A percentile compares a stretch with the other conserved stretches of the same genome.
These are phyloP conservation scores for Blechomonas ayalai DNA, from an alignment of 208 protist species.

Conservation along the genomic window DNA sequence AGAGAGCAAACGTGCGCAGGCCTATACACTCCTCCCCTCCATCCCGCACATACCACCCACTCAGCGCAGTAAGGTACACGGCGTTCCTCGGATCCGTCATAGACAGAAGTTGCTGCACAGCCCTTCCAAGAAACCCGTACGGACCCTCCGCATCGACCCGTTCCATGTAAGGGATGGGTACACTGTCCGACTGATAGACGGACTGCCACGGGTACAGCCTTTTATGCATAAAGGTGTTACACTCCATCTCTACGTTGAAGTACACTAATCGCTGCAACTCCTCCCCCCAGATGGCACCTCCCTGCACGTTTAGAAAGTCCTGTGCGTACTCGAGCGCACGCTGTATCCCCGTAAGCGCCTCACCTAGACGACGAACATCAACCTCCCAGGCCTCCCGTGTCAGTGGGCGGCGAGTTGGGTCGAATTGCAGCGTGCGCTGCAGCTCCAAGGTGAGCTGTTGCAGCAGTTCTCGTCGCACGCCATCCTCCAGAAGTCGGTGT, in stretches of 20 bases:
- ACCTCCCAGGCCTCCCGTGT: too few species aligned
- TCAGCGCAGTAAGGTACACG: constrained; percentile 76
- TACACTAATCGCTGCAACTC: constrained; percentile 95
- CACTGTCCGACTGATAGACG: constrained; percentile 87
- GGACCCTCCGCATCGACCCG: constrained; percentile 4
- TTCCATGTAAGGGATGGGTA: constrained; percentile 91
- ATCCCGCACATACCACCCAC: constrained; percentile 78
- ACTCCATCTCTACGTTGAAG: constrained; percentile 97
- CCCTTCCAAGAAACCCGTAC: constrained; percentile 89
- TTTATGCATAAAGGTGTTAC: constrained; percentile 92
- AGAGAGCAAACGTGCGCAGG: constrained; percentile 72
- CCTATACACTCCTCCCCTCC: constrained; percentile 70
- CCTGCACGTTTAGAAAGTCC: constrained; percentile 97
- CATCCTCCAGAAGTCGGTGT: constrained; percentile 95
- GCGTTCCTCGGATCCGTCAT: constrained; percentile 76
- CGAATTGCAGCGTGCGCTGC: neutral
- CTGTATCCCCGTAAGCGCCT: constrained; percentile 85
- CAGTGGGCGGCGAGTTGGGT: neutral
- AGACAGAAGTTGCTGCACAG: constrained; percentile 85
- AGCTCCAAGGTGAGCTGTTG: constrained; percentile 70
- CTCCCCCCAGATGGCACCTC: constrained; percentile 95
- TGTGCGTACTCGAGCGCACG: constrained; percentile 96
- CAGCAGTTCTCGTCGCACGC: constrained; percentile 93
- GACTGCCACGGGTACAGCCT: constrained; percentile 89
- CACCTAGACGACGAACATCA: constrained; percentile 36